phyloP scores from a whole-genome alignment of 78 protist genomes.

The Cavenderia fasciculata region DNA sequence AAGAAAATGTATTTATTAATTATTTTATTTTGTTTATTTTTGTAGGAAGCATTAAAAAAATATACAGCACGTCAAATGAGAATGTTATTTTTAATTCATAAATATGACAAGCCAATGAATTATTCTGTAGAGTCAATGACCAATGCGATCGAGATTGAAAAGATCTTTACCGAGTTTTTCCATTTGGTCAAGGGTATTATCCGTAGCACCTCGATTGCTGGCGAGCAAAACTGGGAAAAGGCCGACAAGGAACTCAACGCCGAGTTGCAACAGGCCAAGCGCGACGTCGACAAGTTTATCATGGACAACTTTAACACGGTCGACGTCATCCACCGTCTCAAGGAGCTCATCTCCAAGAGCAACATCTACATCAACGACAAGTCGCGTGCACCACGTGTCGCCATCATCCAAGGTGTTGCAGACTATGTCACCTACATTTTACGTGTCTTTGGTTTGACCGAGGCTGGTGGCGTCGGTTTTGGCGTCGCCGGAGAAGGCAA shows the following conservation, averaged over 20 bases:
- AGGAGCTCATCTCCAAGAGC: conserved; percentile 52
- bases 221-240: conserved; percentile 54
- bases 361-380: conserved; percentile 64
- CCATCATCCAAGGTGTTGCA: conserved; percentile 40
- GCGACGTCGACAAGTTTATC: conserved; percentile 82
- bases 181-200: conserved; percentile 74
- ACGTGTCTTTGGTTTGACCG: conserved; percentile 64
- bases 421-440: conserved; percentile 72
- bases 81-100: conserved; percentile 90
- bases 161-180: conserved; percentile 92
- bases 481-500: conserved; percentile 15
- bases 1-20: not conserved
- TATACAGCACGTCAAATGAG: conserved; percentile 95
- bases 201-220: conserved; percentile 15
- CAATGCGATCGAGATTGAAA: conserved; percentile 83
- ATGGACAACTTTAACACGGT: conserved; percentile 95
- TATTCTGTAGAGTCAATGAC: conserved; percentile 87
- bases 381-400: conserved; percentile 23
- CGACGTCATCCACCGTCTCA: conserved; percentile 49
- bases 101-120: conserved; percentile 82
- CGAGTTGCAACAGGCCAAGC: conserved; percentile 9
- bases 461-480: conserved; percentile 36
- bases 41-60: conserved; percentile 76
- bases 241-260: conserved; percentile 41
- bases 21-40: not conserved